phyloP scores from a whole-genome alignment of 306 rosid species.

The Quercus agrifolia region DNA sequence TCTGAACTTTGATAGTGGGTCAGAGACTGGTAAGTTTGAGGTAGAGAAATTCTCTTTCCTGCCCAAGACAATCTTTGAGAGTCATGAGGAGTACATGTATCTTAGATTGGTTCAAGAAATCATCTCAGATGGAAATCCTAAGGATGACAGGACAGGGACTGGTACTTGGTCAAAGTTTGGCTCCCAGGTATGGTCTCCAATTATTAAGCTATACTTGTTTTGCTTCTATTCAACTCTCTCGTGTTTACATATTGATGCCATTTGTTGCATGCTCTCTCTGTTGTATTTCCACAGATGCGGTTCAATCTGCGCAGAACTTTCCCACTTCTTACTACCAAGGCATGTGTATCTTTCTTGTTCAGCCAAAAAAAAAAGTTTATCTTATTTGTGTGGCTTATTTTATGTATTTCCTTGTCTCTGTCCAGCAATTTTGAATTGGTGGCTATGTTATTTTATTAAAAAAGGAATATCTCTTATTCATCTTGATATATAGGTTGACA shows the following conservation, averaged over 20 bases:
- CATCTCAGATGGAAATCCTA: slow-evolving; percentile 68
- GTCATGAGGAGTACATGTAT: slow-evolving; percentile 80
- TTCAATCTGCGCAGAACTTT: slow-evolving; percentile 81
- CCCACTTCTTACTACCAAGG: slow-evolving; percentile 98
- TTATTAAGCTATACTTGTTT: slow-evolving; percentile 7
- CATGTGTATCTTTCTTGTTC: slow-evolving; percentile 23
- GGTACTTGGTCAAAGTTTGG: slow-evolving; percentile 95
- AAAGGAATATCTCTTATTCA: slow-evolving; percentile 12
- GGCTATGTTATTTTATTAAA: neutral
- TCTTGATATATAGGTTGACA: slow-evolving; percentile 29
- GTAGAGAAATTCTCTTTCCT: slow-evolving; percentile 75
- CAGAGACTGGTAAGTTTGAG: slow-evolving; percentile 48
- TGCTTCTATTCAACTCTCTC: slow-evolving; percentile 6
- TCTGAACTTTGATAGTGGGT: slow-evolving; percentile 24
- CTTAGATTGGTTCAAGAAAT: slow-evolving; percentile 76
- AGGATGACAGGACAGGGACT: slow-evolving; percentile 96
- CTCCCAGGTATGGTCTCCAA: slow-evolving; percentile 64
- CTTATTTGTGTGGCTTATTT: neutral
- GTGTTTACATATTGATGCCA: neutral
- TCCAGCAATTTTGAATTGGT: slow-evolving; percentile 1
- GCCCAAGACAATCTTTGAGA: slow-evolving; percentile 78
- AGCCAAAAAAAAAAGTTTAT: neutral
- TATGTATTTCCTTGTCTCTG: slow-evolving; percentile 1
- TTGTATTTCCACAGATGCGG: slow-evolving; percentile 60
- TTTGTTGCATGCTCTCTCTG: slow-evolving; percentile 13